Evolutionary conservation across 306 rosid species (phyloP).

Genomic region (Abrus precatorius): DNA sequence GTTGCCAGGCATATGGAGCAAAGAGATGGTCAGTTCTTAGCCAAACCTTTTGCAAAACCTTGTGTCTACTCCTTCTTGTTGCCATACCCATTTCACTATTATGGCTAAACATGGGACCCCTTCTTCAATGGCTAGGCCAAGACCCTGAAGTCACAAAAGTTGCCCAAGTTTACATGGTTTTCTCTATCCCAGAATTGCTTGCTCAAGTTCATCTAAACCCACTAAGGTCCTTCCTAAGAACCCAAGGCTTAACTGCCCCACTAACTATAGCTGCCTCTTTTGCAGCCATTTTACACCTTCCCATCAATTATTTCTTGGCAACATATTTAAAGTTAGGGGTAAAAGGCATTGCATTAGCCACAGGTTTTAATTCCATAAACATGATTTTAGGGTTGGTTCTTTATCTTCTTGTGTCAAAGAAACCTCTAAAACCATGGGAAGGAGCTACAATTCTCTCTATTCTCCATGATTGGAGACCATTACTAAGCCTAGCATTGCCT

Average conservation of each 20-base stretch:
- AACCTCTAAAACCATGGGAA: slow-evolving; percentile 79
- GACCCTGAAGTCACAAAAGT: slow-evolving; percentile 72
- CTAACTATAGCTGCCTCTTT: slow-evolving; percentile 68
- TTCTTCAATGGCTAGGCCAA: slow-evolving; percentile 75
- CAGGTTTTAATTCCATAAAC: slow-evolving; percentile 74
- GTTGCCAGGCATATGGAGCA: slow-evolving; percentile 93
- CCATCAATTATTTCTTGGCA: slow-evolving; percentile 65
- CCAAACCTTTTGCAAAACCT: slow-evolving; percentile 73
- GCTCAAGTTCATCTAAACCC: slow-evolving; percentile 80
- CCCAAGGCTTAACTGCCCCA: slow-evolving; percentile 75
- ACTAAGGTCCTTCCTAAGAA: slow-evolving; percentile 68
- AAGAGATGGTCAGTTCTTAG: slow-evolving; percentile 72
- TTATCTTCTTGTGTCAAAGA: slow-evolving; percentile 61
- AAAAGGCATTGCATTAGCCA: slow-evolving; percentile 72
- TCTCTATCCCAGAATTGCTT: slow-evolving; percentile 79
- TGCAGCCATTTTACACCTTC: slow-evolving; percentile 72
- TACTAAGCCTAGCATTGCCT: slow-evolving; percentile 75
- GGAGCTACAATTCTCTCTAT: slow-evolving; percentile 56
- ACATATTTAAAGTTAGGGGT: slow-evolving; percentile 69
- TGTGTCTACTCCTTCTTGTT: slow-evolving; percentile 70
- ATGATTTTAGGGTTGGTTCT: slow-evolving; percentile 66
- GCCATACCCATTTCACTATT: slow-evolving; percentile 66
- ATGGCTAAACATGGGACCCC: slow-evolving; percentile 72
- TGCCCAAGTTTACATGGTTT: slow-evolving; percentile 72
- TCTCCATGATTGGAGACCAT: slow-evolving; percentile 74